Evolutionary conservation across 108 stramenopile genomes (phyloP).

Genomic region (Pseudonitzschia delicatissima): DNA sequence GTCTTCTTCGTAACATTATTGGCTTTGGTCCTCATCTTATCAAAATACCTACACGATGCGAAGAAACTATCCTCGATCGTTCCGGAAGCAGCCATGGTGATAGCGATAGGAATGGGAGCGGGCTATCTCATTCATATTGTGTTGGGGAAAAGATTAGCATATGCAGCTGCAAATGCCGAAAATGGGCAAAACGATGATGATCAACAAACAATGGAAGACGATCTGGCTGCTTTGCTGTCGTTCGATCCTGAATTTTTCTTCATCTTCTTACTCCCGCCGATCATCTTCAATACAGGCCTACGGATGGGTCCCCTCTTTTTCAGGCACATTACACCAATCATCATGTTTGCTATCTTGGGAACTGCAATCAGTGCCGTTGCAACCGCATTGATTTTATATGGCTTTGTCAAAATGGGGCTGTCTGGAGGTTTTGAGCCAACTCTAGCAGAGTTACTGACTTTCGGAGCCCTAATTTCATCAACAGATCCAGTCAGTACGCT

Average conservation of each 20-base stretch:
- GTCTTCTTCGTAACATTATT: constrained; percentile 47
- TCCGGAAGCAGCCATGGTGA: constrained; percentile 73
- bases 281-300: constrained; percentile 86
- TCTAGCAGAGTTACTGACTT: constrained; percentile 64
- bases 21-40: constrained; percentile 35
- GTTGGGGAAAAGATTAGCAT: constrained; percentile 11
- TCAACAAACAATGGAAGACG: constrained; percentile 17
- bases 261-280: constrained; percentile 76
- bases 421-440: constrained; percentile 35
- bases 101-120: constrained; percentile 56
- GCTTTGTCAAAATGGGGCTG: constrained; percentile 31
- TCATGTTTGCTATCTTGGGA: constrained; percentile 66
- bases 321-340: constrained; percentile 58
- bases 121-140: constrained; percentile 42
- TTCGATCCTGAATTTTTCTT: constrained; percentile 79
- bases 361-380: constrained; percentile 59
- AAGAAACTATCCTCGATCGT: constrained; percentile 46
- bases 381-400: constrained; percentile 50
- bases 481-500: constrained; percentile 88
- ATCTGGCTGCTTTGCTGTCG: constrained; percentile 34
- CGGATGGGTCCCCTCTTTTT: constrained; percentile 60
- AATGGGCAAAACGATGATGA: constrained; percentile 18
- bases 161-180: not conserved
- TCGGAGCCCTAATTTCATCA: constrained; percentile 80
- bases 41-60: constrained; percentile 42